Evolutionary conservation across 805 yeast species (phyloP).

Genomic region (Wickerhamiella azymoides): DNA sequence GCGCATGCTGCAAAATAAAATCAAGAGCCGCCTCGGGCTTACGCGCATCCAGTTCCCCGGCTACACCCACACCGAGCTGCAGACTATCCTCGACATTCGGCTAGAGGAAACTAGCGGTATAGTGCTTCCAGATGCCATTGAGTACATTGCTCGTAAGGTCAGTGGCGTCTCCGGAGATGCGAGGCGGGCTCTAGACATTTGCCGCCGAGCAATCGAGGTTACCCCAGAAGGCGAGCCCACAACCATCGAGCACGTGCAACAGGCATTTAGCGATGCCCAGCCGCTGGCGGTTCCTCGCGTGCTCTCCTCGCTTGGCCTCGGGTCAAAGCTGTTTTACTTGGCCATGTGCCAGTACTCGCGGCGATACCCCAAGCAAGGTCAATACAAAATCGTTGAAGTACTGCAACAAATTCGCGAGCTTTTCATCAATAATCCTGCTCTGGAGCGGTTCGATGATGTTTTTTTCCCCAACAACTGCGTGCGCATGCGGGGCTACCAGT

Average conservation of each 20-base stretch:
- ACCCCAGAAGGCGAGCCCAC: constrained; percentile 11
- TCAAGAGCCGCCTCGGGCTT: constrained; percentile 80
- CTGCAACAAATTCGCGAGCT: constrained; percentile 59
- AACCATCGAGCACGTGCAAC: constrained; percentile 23
- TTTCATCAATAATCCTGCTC: constrained; percentile 24
- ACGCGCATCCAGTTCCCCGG: constrained; percentile 81
- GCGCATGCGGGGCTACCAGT: constrained; percentile 46
- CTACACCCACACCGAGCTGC: constrained; percentile 66
- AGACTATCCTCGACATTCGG: constrained; percentile 58
- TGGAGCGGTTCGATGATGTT: constrained; percentile 4
- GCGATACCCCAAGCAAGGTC: constrained; percentile 50
- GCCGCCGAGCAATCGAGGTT: constrained; percentile 78
- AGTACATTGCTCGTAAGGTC: constrained; percentile 83
- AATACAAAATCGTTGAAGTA: constrained; percentile 59
- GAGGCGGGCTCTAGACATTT: constrained; percentile 74
- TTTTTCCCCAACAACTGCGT: neutral
- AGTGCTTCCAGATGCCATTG: constrained; percentile 42
- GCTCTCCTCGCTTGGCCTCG: constrained; percentile 46
- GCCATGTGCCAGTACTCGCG: constrained; percentile 51
- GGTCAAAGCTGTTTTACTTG: constrained; percentile 58
- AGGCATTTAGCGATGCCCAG: constrained; percentile 31
- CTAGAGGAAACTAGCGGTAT: constrained; percentile 35
- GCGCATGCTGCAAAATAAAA: constrained; percentile 69
- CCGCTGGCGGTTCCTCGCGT: constrained; percentile 55
- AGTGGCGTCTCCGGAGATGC: constrained; percentile 98